Evolutionary conservation across 2,329 filamentous ascomycete species (phyloP), one percentile per base, ranked within the genome.

Genomic region (Macroventuria anomochaeta): DNA sequence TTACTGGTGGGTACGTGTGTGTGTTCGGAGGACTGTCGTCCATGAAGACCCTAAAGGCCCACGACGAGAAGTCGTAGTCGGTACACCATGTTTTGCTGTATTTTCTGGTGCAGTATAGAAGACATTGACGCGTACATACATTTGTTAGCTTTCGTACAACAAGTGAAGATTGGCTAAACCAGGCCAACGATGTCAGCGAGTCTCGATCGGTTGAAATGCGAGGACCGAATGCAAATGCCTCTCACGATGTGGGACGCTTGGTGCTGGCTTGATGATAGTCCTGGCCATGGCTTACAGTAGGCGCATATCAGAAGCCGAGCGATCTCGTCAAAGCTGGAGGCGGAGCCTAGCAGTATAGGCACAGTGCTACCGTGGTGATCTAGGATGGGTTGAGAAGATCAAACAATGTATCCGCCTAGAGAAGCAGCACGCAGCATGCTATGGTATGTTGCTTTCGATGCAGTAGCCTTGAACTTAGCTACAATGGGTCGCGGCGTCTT

Each of bases 261-360:
- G 20, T 34, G 31, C 5, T 26, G 20, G 17, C 43, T 18, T 21
- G 20, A 12, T 21, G 5, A 7, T 21, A 33, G 20, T 17, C 2
- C 20, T n/a, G n/a, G 7, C 28, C 7, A 53, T 42, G 43, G 41
- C 43, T 53, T 53, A 31, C 38, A 38, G 25, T 23, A 32, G 17
- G 18, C 23, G 26, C 2, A 23, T 28, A 5, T 15, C 10, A 20
- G 3, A 10, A 17, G 12, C 25, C 42, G 32, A 18, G 13, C 21
- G 12, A 36, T 23, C 23, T 41, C 2, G 28, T 20, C 36, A 23
- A 20, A 29, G 7, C 25, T 21, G 10, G n/a, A 28, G 12, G 12
- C 25, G 8, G 13, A 2, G 21, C 23, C 15, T 28, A 26, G 20
- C 15, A 33, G 21, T 7, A 34, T n/a, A n/a, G n/a, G n/a, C n/a